phyloP scores from a whole-genome alignment of 2,329 filamentous ascomycete species.

The Aspergillus thermomutatus region DNA sequence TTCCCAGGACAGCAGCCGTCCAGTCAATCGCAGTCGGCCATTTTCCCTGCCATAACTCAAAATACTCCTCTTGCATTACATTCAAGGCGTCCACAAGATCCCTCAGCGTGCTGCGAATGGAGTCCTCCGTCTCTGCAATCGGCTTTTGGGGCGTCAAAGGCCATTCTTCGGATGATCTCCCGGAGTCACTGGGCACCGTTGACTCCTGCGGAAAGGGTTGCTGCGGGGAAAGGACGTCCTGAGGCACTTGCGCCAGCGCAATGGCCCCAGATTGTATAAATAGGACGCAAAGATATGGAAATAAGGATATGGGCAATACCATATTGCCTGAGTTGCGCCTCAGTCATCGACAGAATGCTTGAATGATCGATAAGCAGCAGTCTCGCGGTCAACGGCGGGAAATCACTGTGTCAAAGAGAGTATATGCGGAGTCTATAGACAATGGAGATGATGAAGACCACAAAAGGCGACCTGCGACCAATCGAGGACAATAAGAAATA shows the following conservation, averaged over 20 bases:
- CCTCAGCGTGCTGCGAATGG: slow-evolving; percentile 24
- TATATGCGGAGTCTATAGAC: background rate
- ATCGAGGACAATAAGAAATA: slow-evolving; percentile 2
- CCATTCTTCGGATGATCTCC: slow-evolving; percentile 9
- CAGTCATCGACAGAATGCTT: background rate
- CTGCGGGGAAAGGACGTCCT: slow-evolving; percentile 17
- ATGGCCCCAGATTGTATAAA: slow-evolving; percentile 17
- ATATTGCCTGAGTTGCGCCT: background rate
- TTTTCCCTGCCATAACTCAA: slow-evolving; percentile 70
- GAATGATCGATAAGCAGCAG: background rate
- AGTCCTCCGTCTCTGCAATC: slow-evolving; percentile 15
- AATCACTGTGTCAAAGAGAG: background rate
- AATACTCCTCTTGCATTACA: slow-evolving; percentile 75
- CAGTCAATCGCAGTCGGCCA: slow-evolving; percentile 90
- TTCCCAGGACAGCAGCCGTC: slow-evolving; percentile 83
- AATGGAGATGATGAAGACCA: slow-evolving; percentile 1
- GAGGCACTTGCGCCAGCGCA: slow-evolving; percentile 30
- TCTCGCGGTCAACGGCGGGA: background rate
- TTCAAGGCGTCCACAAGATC: slow-evolving; percentile 62
- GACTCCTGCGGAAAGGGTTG: slow-evolving; percentile 11
- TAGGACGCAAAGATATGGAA: slow-evolving; percentile 23
- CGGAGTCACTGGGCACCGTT: slow-evolving; percentile 6
- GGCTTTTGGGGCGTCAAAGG: slow-evolving; percentile 13
- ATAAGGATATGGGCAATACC: slow-evolving; percentile 13
- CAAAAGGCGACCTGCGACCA: slow-evolving; percentile 4